These are phyloP conservation scores for Taphrina wiesneri DNA, from an alignment of 1,139 yeast genomes.

Conservation along the genomic window DNA sequence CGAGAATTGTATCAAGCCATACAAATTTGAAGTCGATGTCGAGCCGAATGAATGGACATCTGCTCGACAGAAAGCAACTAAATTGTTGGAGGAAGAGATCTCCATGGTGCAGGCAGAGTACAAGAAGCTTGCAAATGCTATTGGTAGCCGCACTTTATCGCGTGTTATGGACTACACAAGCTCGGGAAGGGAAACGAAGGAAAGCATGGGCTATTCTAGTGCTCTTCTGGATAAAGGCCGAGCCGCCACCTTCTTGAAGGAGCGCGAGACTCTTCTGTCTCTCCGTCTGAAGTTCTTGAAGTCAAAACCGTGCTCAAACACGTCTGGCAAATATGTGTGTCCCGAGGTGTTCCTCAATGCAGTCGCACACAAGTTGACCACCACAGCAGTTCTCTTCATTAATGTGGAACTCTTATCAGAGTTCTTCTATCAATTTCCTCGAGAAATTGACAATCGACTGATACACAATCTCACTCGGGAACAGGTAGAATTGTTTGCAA, in stretches of 20 bases:
- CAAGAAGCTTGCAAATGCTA: constrained; percentile 61
- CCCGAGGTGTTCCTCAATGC: constrained; percentile 94
- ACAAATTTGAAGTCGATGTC: constrained; percentile 92
- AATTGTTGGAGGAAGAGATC: constrained; percentile 76
- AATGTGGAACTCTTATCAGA: constrained; percentile 93
- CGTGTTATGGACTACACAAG: constrained; percentile 66
- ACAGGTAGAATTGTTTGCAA: constrained; percentile 84
- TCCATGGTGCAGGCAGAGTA: constrained; percentile 74
- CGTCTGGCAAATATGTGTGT: constrained; percentile 82
- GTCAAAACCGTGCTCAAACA: constrained; percentile 70
- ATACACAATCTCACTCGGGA: constrained; percentile 65
- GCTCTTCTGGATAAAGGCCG: constrained; percentile 65
- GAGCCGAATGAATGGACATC: constrained; percentile 92
- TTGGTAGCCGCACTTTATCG: constrained; percentile 79
- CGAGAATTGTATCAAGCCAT: constrained; percentile 96
- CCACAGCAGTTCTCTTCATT: constrained; percentile 87
- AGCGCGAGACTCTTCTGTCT: constrained; percentile 68
- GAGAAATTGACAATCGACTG: constrained; percentile 80
- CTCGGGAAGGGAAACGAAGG: constrained; percentile 48
- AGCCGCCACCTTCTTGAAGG: constrained; percentile 78
- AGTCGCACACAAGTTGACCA: constrained; percentile 84
- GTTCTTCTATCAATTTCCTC: constrained; percentile 88
- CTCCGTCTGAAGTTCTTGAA: constrained; percentile 77
- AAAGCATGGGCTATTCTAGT: constrained; percentile 58
- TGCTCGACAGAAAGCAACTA: constrained; percentile 76